Evolutionary conservation across 2,329 filamentous ascomycete species (phyloP), one percentile per base, ranked within the genome.

Genomic region (Penicillium glabrum): DNA sequence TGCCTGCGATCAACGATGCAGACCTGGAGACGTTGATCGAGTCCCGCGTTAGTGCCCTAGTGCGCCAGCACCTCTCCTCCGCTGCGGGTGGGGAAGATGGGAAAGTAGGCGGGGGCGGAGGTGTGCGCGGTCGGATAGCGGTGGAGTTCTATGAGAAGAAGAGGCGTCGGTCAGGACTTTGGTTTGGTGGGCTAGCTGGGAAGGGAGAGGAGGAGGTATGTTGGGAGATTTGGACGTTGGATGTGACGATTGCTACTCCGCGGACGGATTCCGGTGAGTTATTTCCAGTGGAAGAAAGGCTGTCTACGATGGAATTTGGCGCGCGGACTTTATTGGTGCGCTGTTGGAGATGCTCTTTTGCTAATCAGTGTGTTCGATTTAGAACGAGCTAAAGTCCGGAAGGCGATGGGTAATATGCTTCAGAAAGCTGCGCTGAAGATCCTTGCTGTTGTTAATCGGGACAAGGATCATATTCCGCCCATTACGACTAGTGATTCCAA

Each of bases 141-240:
- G 89, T 98, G 33, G 90, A 96, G 78, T 98, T 98, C 79, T 96
- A 96, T 66, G 93, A 99, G 79, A 95, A 93, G 82, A 89, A 88
- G 72, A 84, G 93, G 58, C 85, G 89, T 66, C 95, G 93, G 80
- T 83, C 86, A 2, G 93, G 90, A 73, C 88, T 80, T 64, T 81
- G 90, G 75, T 89, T 92, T 64, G 71, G 74, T 3, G 77, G 76
- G 33, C 60, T 80, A 46, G 73, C 73, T 44, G 73, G 72, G 6
- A 88, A 87, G 67, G 89, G 86, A 24, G 93, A 97, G 64, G 93
- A 98, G 73, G 93, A 97, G 74, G 87, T 97, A 19, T 96, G 92
- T 74, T 99, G 95, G 95, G 95, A 98, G 81, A 87, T 86, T 69
- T 99, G 95, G 95, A 91, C 90, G 45, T 79, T 99, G 64, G 91